Base-by-base conservation (phyloP, 2,329 filamentous ascomycete genomes). In the Phoma sp. region DNA sequence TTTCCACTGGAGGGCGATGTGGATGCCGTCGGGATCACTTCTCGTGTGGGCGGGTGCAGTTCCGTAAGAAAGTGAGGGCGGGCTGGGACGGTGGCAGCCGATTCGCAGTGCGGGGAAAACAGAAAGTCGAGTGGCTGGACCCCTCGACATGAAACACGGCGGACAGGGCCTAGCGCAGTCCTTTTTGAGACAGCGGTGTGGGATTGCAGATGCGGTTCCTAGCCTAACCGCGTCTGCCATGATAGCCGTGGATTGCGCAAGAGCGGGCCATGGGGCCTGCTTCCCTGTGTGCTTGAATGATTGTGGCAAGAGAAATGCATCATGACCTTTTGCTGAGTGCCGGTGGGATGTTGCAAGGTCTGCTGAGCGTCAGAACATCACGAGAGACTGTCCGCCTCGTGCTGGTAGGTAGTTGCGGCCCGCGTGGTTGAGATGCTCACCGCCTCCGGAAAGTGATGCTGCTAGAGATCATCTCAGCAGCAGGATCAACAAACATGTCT, bases 131-230 rank as follows among this genome's bases (percentile, higher is more conserved):
- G 25, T 55, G 52, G 52, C 46, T 55, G 52, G 46, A 43, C 46
- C 52, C 52, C 46, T 55, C 41, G 46, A 55, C 46, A 41, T 55
- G 46, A 55, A 55, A 55, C 52, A 22, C 41, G 36, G 52, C 41
- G 19, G 46, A 41, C 32, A 32, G 21, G 43, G 46, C 43, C 52
- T 55, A 55, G 52, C 52, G 52, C 17, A 27, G 41, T 46, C 52
- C 46, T 29, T 51, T 55, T 55, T 21, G 41, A 55, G 46, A 55
- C 50, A 55, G 52, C 52, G 52, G 52, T 55, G 52, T 55, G 32
- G 46, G 36, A 51, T 41, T 63, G 56, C 54, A 59, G 58, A 46
- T 51, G 51, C 49, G 44, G 61, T 63, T 59, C 61, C 61, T 63
- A 55, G 58, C 45, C 61, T 63, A 61, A 58, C 58, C 58, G 46